phyloP scores from a whole-genome alignment of 1,139 yeast species.

The Kurtzmaniella natalensis region DNA sequence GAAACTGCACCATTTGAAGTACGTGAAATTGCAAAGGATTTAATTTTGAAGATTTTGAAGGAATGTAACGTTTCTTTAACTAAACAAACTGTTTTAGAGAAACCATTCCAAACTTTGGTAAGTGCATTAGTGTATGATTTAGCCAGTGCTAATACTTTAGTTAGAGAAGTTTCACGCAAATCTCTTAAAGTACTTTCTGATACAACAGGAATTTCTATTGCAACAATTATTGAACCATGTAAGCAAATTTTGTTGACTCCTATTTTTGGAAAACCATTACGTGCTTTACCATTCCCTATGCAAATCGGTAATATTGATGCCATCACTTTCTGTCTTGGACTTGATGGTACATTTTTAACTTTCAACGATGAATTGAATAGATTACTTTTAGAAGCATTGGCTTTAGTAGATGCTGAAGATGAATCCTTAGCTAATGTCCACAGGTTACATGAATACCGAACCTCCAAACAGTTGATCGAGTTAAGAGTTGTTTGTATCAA shows the following conservation, averaged over 20 bases:
- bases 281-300: slow-evolving; percentile 98
- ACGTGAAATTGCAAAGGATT: slow-evolving; percentile 61
- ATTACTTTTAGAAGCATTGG: slow-evolving; percentile 82
- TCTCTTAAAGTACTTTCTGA: slow-evolving; percentile 67
- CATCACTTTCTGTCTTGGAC: slow-evolving; percentile 78
- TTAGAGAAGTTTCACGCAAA: slow-evolving; percentile 76
- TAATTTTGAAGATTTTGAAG: slow-evolving; percentile 59
- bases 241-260: slow-evolving; percentile 83
- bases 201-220: slow-evolving; percentile 63
- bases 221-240: slow-evolving; percentile 77
- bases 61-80: slow-evolving; percentile 61
- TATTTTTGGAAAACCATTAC: slow-evolving; percentile 90
- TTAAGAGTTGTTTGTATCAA: slow-evolving; percentile 86
- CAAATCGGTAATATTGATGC: slow-evolving; percentile 98
- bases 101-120: slow-evolving; percentile 78
- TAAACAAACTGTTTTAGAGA: slow-evolving; percentile 56
- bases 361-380: slow-evolving; percentile 88
- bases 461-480: slow-evolving; percentile 82
- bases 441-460: slow-evolving; percentile 78
- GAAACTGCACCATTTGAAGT: slow-evolving; percentile 83
- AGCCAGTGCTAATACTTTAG: slow-evolving; percentile 81
- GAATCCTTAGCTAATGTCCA: slow-evolving; percentile 88
- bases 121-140: slow-evolving; percentile 89
- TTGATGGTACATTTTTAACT: slow-evolving; percentile 76
- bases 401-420: slow-evolving; percentile 96